Evolutionary conservation across 352 stramenopile genomes (phyloP).

Genomic region (Globisporangium radiosum): DNA sequence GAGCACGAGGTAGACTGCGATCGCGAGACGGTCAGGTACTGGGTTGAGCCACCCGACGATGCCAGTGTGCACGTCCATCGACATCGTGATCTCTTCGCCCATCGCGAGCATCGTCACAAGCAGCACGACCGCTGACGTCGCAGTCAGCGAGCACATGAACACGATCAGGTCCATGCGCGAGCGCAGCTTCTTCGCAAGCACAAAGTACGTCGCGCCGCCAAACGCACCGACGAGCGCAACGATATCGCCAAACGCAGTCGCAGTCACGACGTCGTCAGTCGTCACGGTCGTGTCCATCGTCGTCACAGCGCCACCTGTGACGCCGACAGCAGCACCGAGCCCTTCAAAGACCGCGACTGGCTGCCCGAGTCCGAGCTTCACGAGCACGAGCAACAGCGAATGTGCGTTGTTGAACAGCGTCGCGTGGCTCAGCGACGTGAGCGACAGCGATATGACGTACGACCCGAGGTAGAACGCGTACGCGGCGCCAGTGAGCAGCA

Average conservation of each 20-base stretch:
- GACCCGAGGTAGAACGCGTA: conserved; percentile 80
- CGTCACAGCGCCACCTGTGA: conserved; percentile 67
- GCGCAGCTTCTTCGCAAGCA: conserved; percentile 65
- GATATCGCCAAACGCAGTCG: conserved; percentile 36
- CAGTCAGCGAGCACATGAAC: conserved; percentile 42
- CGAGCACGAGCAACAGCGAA: conserved; percentile 73
- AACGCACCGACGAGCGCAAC: conserved; percentile 68
- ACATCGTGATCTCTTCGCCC: conserved; percentile 63
- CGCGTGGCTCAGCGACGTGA: conserved; percentile 76
- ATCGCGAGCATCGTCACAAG: conserved; percentile 62
- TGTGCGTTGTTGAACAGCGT: conserved; percentile 89
- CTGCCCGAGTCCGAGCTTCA: conserved; percentile 44
- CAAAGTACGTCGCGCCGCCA: conserved; percentile 68
- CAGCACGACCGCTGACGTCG: conserved; percentile 20
- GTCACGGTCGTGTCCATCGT: conserved; percentile 51
- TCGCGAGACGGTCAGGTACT: conserved; percentile 46
- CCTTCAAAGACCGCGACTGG: conserved; percentile 73
- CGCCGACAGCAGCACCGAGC: conserved; percentile 66
- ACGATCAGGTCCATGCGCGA: conserved; percentile 62
- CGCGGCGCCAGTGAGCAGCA: conserved; percentile 55
- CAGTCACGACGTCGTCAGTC: conserved; percentile 30
- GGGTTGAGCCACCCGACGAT: conserved; percentile 77
- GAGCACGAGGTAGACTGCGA: conserved; percentile 81
- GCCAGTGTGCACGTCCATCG: conserved; percentile 56
- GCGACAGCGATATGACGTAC: conserved; percentile 68